Percentiles rank a stretch among this genome's conserved stretches.
Conservation (phyloP, 768 basidiomycete genomes). For the Paxillus rubicundulus region DNA sequence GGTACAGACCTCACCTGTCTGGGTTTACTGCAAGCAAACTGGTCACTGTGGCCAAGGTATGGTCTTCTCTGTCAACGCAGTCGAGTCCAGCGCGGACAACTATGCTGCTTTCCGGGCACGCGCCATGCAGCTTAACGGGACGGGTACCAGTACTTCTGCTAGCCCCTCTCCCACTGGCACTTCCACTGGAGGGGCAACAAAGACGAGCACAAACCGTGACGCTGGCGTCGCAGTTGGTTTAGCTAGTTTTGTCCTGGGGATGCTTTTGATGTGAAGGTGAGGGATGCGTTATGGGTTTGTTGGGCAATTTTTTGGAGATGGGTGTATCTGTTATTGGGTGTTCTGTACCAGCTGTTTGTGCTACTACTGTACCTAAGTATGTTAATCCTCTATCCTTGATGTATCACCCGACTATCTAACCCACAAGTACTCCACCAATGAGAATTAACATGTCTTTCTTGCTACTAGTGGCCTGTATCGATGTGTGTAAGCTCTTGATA, state of each 20-base stretch:
- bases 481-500: neutral
- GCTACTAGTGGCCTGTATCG: neutral
- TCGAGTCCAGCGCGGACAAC: constrained; percentile 47
- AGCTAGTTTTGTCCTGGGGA: constrained; percentile 19
- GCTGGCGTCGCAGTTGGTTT: constrained; percentile 27
- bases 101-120: constrained; percentile 51
- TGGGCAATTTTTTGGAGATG: neutral
- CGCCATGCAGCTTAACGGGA: constrained; percentile 46
- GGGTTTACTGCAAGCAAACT: constrained; percentile 52
- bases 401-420: neutral
- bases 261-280: constrained; percentile 16
- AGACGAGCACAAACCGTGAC: constrained; percentile 14
- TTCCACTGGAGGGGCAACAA: constrained; percentile 13
- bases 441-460: neutral
- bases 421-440: neutral
- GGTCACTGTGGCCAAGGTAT: constrained; percentile 56
- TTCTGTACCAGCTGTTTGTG: neutral
- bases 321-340: neutral
- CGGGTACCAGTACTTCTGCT: constrained; percentile 18
- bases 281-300: neutral
- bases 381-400: neutral
- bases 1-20: constrained; percentile 48
- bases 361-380: neutral
- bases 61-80: constrained; percentile 59
- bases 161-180: constrained; percentile 13